A percentile compares a stretch with the other conserved stretches of the same genome.
Evolutionary conservation across 2,329 filamentous ascomycete genomes (phyloP).

Genomic region (Amesomyces nigricolor): DNA sequence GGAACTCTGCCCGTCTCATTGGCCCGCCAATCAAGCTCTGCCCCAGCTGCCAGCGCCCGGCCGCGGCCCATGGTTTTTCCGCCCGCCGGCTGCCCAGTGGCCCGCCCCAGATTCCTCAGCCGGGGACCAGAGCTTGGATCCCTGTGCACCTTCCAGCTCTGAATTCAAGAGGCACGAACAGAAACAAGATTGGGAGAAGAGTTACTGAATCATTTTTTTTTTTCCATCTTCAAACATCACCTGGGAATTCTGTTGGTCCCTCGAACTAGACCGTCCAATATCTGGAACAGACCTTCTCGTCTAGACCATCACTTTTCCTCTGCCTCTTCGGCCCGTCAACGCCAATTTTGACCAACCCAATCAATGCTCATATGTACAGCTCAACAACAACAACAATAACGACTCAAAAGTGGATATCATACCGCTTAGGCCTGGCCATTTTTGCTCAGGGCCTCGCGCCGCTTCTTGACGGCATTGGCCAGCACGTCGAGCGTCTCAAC

Average conservation of each 20-base stretch:
- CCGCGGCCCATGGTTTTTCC: conserved; percentile 25
- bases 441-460: conserved; percentile 46
- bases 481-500: conserved; percentile 70
- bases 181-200: too few relatives aligned
- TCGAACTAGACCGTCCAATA: background rate
- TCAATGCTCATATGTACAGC: conserved; percentile 1
- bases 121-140: too few relatives aligned
- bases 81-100: background rate
- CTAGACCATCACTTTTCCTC: conserved; percentile 1
- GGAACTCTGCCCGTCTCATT: conserved; percentile 26
- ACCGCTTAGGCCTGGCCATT: conserved; percentile 26
- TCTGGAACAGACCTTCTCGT: too few relatives aligned
- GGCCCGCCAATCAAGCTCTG: conserved; percentile 20
- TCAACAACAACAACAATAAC: background rate
- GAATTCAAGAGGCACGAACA: too few relatives aligned
- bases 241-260: background rate
- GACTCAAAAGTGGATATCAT: too few relatives aligned
- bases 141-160: background rate
- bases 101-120: too few relatives aligned
- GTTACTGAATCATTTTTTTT: too few relatives aligned
- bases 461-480: conserved; percentile 71
- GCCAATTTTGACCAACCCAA: background rate
- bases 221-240: too few relatives aligned
- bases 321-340: background rate
- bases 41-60: conserved; percentile 10